Evolutionary conservation across 768 basidiomycete genomes (phyloP).

Genomic region (Pleurotus giganteus): DNA sequence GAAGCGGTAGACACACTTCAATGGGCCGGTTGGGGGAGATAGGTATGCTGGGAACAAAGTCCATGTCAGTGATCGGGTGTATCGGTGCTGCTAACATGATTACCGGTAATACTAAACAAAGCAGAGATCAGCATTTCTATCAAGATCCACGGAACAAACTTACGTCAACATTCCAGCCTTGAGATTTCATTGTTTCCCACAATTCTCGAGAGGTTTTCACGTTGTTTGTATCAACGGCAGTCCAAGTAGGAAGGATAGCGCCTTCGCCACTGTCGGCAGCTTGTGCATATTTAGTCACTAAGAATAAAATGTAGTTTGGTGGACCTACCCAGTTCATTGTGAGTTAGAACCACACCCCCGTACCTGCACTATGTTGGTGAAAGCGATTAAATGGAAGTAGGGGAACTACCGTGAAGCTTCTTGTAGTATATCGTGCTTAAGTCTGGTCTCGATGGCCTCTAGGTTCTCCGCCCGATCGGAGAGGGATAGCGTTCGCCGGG

Average conservation of each 20-base stretch:
- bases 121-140: constrained; percentile 5
- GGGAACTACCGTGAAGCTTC: constrained; percentile 65
- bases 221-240: constrained; percentile 76
- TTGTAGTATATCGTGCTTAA: constrained; percentile 88
- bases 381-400: not conserved
- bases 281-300: constrained; percentile 11
- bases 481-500: constrained; percentile 71
- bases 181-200: constrained; percentile 71
- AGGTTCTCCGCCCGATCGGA: constrained; percentile 95
- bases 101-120: constrained; percentile 72
- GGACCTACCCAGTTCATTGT: constrained; percentile 81
- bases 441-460: constrained; percentile 85
- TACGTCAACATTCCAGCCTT: constrained; percentile 94
- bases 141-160: constrained; percentile 21
- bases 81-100: constrained; percentile 2
- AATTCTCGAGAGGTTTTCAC: constrained; percentile 89
- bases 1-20: constrained; percentile 48
- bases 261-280: constrained; percentile 67
- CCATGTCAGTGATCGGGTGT: not conserved
- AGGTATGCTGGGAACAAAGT: constrained; percentile 63
- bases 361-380: constrained; percentile 44
- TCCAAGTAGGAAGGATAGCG: constrained; percentile 91
- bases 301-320: not conserved
- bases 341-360: constrained; percentile 88
- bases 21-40: constrained; percentile 91